Evolutionary conservation across 2,329 filamentous ascomycete species (phyloP).

Genomic region (Fusarium sp.): DNA sequence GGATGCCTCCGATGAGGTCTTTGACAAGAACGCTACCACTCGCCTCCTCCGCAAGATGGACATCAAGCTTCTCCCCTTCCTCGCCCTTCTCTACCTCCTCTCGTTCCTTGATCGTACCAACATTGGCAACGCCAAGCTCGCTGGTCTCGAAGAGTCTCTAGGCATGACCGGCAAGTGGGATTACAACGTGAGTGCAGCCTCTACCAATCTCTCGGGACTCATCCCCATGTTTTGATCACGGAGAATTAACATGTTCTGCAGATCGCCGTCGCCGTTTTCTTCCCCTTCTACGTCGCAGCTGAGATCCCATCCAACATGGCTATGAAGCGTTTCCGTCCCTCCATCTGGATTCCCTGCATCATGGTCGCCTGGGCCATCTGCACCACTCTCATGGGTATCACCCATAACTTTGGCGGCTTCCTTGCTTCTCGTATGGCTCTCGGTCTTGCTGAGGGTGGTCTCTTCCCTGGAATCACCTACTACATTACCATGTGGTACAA

Average conservation of each 20-base stretch:
- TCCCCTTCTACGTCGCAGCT: constrained; percentile 66
- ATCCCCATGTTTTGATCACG: not conserved
- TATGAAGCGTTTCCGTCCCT: constrained; percentile 68
- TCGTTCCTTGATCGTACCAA: constrained; percentile 63
- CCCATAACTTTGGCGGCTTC: constrained; percentile 65
- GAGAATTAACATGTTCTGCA: constrained; percentile 37
- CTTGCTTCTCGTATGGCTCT: constrained; percentile 64
- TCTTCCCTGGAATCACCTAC: constrained; percentile 75
- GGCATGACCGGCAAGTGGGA: constrained; percentile 54
- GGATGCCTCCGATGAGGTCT: constrained; percentile 45
- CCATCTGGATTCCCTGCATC: constrained; percentile 66
- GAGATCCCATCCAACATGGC: constrained; percentile 72
- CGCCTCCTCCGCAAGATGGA: constrained; percentile 68
- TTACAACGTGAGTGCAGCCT: constrained; percentile 51
- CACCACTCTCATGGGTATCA: constrained; percentile 66
- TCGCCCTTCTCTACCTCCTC: constrained; percentile 71
- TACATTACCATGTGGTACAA: constrained; percentile 73
- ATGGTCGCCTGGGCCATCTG: constrained; percentile 67
- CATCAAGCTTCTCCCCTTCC: constrained; percentile 70
- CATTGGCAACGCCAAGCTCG: constrained; percentile 72
- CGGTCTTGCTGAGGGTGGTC: constrained; percentile 68
- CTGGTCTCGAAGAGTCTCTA: constrained; percentile 61
- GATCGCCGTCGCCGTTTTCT: constrained; percentile 65
- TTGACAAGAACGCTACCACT: constrained; percentile 60
- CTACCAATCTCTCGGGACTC: not conserved